Conservation (phyloP, 2,329 filamentous ascomycete genomes). For the Calonectria honghensis region DNA sequence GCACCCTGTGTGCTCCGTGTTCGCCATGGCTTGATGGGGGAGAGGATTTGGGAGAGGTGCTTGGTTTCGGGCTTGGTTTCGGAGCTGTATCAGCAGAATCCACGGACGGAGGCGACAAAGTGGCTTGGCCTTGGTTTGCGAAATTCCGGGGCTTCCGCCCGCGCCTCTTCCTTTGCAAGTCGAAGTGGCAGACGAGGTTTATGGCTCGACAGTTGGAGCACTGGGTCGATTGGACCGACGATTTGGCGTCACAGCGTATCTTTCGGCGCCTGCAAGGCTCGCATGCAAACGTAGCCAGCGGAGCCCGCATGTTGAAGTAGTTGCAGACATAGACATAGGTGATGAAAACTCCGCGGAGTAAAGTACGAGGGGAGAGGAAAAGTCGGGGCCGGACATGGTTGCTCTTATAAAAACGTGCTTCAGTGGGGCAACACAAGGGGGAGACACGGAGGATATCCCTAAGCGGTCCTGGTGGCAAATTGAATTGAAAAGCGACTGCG, state of each 20-base stretch:
- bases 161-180: constrained; percentile 3
- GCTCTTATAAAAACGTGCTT: neutral
- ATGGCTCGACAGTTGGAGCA: constrained; percentile 10
- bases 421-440: constrained; percentile 8
- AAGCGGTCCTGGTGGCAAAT: neutral
- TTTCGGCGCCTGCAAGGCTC: constrained; percentile 7
- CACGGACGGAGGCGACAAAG: neutral
- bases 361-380: neutral
- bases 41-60: neutral
- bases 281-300: constrained; percentile 3
- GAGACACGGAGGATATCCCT: neutral
- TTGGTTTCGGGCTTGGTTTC: neutral
- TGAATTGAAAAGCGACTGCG: neutral
- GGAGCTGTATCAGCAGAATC: neutral
- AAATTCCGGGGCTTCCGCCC: constrained; percentile 1
- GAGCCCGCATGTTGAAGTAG: constrained; percentile 8
- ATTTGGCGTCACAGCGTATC: constrained; percentile 12
- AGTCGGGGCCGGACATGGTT: constrained; percentile 1
- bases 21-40: neutral
- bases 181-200: neutral
- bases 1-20: neutral
- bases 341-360: neutral
- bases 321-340: neutral
- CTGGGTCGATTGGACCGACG: neutral
- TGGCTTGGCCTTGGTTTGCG: neutral